Conservation (phyloP, 2,329 filamentous ascomycete species). For the Macroventuria anomochaeta region DNA sequence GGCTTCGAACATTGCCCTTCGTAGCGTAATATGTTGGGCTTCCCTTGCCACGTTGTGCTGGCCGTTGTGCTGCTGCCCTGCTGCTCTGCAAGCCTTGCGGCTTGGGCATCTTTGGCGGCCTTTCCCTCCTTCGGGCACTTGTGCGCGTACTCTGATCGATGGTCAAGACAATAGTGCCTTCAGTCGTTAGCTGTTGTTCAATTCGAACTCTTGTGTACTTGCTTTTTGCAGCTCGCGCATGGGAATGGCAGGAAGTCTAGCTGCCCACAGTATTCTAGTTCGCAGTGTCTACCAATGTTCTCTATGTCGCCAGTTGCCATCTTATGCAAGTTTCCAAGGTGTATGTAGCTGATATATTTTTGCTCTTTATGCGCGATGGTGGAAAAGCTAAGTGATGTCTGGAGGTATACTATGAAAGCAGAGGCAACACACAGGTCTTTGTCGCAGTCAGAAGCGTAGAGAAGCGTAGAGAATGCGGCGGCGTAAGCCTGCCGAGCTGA, state of each 20-base stretch:
- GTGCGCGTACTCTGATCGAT: slow-evolving; percentile 85
- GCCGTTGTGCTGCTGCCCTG: background rate
- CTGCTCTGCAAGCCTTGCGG: background rate
- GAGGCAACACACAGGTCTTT: background rate
- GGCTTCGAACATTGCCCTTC: slow-evolving; percentile 62
- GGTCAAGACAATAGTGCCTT: slow-evolving; percentile 88
- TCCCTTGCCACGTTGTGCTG: background rate
- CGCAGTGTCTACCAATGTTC: slow-evolving; percentile 88
- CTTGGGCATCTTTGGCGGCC: background rate
- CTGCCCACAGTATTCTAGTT: slow-evolving; percentile 88
- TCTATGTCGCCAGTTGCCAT: slow-evolving; percentile 77
- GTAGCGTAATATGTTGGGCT: background rate
- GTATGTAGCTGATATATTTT: too few species aligned
- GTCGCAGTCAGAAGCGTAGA: background rate
- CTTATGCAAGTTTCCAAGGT: slow-evolving; percentile 48
- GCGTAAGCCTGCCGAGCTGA: slow-evolving; percentile 13
- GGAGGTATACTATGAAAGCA: too few species aligned
- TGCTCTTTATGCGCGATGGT: too few species aligned
- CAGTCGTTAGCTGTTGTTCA: slow-evolving; percentile 25
- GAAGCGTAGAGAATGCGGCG: slow-evolving; percentile 6
- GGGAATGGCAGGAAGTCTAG: slow-evolving; percentile 95
- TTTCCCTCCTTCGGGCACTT: slow-evolving; percentile 65
- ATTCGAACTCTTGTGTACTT: slow-evolving; percentile 11
- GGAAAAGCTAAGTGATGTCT: too few species aligned
- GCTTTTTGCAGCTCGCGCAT: slow-evolving; percentile 83